phyloP scores from a whole-genome alignment of 163 green algal genomes.

The Coccomyxa subellipsoidea region DNA sequence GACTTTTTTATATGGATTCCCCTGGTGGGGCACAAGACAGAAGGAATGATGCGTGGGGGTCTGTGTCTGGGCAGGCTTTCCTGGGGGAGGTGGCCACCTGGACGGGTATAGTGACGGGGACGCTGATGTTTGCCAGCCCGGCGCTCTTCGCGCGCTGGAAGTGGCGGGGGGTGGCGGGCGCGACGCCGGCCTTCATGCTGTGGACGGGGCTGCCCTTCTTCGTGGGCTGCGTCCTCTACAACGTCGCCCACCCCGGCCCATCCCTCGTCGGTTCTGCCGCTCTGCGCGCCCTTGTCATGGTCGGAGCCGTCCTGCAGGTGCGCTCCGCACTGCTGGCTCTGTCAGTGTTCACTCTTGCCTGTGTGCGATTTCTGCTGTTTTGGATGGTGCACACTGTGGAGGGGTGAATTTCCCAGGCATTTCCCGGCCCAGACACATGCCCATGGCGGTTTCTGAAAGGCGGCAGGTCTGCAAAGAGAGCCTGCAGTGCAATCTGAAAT shows the following conservation, averaged over 20 bases:
- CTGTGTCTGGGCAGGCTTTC: slow-evolving; percentile 52
- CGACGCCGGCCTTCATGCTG: slow-evolving; percentile 72
- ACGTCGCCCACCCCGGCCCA: slow-evolving; percentile 22
- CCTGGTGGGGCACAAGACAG: too few species aligned
- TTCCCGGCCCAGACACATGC: too few species aligned
- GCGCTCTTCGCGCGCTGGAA: slow-evolving; percentile 74
- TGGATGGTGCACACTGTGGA: too few species aligned
- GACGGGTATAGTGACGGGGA: slow-evolving; percentile 79
- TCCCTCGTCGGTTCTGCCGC: slow-evolving; percentile 19
- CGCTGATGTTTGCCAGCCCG: slow-evolving; percentile 69
- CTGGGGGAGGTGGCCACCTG: slow-evolving; percentile 89
- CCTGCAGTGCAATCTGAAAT: too few species aligned
- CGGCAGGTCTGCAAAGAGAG: too few species aligned
- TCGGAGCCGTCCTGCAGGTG: slow-evolving; percentile 70
- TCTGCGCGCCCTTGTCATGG: slow-evolving; percentile 59
- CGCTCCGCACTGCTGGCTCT: not conserved
- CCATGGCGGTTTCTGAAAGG: too few species aligned
- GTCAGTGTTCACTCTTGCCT: too few species aligned
- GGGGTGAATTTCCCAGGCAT: too few species aligned
- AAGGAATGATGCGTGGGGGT: not conserved
- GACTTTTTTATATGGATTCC: too few species aligned
- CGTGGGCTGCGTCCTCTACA: slow-evolving; percentile 62
- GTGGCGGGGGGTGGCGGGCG: slow-evolving; percentile 74
- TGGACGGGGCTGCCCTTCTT: slow-evolving; percentile 78
- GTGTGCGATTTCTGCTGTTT: too few species aligned